A percentile compares a stretch with the other conserved stretches of the same genome.
Evolutionary conservation across 2,329 filamentous ascomycete species (phyloP).

Genomic region (Trichoderma sp.): DNA sequence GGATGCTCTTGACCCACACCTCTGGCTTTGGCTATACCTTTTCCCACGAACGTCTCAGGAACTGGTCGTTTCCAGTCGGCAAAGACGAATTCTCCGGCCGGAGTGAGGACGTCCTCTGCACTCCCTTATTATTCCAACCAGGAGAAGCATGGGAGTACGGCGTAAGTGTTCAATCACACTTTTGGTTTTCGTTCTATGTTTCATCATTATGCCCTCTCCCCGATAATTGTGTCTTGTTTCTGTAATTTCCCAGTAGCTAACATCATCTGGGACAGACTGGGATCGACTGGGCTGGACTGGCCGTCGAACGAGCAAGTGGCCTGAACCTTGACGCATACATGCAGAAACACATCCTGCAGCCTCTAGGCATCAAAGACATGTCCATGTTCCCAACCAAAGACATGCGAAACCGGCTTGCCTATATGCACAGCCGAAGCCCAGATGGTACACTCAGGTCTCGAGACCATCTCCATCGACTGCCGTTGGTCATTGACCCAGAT

Average conservation of each 20-base stretch:
- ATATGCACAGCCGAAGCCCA: conserved; percentile 1
- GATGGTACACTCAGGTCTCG: conserved; percentile 9
- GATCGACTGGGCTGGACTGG: conserved; percentile 16
- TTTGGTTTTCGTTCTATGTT: no score
- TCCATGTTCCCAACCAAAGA: conserved; percentile 10
- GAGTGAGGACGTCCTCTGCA: conserved; percentile 1
- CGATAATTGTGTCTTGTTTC: background rate
- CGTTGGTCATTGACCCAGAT: conserved; percentile 6
- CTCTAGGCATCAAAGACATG: conserved; percentile 18
- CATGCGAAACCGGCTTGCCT: conserved; percentile 8
- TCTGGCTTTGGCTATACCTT: conserved; percentile 19
- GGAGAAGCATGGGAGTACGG: conserved; percentile 17
- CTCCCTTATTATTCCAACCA: conserved; percentile 12
- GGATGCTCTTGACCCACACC: conserved; percentile 18
- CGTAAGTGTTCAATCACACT: background rate
- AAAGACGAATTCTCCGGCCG: conserved; percentile 7
- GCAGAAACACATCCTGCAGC: background rate
- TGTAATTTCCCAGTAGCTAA: background rate
- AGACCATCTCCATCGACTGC: conserved; percentile 8
- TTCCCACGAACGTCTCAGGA: background rate
- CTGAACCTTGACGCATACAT: conserved; percentile 8
- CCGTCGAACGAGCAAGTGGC: background rate
- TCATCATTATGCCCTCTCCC: no score
- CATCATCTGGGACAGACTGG: background rate
- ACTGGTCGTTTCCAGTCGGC: conserved; percentile 12